phyloP scores from a whole-genome alignment of 2,329 filamentous ascomycete genomes.

The Talaromyces sp. region DNA sequence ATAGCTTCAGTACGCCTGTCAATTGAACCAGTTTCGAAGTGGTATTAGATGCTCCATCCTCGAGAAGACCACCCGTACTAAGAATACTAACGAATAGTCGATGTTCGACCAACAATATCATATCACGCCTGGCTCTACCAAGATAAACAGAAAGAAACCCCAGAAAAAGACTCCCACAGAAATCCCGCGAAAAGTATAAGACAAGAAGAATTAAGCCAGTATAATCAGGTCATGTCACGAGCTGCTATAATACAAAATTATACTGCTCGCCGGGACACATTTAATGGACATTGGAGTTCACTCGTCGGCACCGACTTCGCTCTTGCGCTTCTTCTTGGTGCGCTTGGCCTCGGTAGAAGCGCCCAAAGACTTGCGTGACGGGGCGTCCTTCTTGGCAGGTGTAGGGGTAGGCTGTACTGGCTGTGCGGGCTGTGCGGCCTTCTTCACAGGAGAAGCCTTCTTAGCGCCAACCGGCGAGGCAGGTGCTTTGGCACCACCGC shows the following conservation, averaged over 20 bases:
- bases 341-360: constrained; percentile 32
- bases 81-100: background rate
- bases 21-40: background rate
- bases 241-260: background rate
- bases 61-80: background rate
- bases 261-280: background rate
- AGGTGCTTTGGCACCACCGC: constrained; percentile 33
- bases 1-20: constrained; percentile 1
- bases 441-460: constrained; percentile 37
- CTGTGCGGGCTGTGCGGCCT: constrained; percentile 15
- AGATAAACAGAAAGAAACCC: background rate
- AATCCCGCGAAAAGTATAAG: background rate
- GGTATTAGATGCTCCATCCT: background rate
- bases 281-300: constrained; percentile 12
- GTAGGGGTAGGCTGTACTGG: background rate
- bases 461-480: constrained; percentile 34
- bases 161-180: background rate
- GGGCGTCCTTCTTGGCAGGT: constrained; percentile 29
- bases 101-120: background rate
- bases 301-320: constrained; percentile 33
- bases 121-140: background rate
- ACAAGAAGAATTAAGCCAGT: background rate
- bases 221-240: background rate
- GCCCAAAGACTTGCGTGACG: constrained; percentile 30
- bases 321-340: constrained; percentile 49